Percentiles rank a stretch among this genome's conserved stretches.
Evolutionary conservation across 1,139 yeast genomes (phyloP).

Genomic region (Meyerozyma smithsonii): DNA sequence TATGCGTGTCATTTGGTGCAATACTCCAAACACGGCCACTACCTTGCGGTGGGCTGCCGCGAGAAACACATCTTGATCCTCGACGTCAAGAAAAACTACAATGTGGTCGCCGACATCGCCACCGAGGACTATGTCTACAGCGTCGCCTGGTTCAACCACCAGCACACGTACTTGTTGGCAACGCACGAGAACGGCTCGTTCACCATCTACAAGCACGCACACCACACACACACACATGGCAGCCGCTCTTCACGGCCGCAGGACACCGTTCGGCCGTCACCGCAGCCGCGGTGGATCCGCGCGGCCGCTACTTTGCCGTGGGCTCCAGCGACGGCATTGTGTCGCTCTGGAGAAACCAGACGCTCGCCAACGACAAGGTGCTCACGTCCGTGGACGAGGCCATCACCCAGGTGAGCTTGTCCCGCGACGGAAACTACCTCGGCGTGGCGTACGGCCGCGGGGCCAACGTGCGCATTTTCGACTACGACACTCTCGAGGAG

Average conservation of each 20-base stretch:
- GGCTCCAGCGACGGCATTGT: constrained; percentile 73
- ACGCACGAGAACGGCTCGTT: not conserved
- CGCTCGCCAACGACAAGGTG: constrained; percentile 41
- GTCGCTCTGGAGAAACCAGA: constrained; percentile 52
- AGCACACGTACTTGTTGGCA: not conserved
- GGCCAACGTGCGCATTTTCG: constrained; percentile 35
- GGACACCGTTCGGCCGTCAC: constrained; percentile 55
- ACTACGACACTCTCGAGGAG: constrained; percentile 25
- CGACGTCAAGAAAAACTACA: constrained; percentile 22
- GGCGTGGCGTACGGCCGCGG: constrained; percentile 44
- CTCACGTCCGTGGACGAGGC: constrained; percentile 49
- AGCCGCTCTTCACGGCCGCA: constrained; percentile 11
- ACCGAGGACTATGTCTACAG: constrained; percentile 31
- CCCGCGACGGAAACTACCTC: constrained; percentile 42
- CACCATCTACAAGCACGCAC: not conserved
- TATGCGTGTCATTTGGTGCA: constrained; percentile 29
- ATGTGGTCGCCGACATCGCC: constrained; percentile 20
- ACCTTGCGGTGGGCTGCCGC: constrained; percentile 46
- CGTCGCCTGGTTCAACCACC: constrained; percentile 21
- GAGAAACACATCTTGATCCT: constrained; percentile 26
- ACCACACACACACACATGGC: too few species aligned
- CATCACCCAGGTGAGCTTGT: constrained; percentile 37
- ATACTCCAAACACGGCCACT: constrained; percentile 52
- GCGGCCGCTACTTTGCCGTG: constrained; percentile 49
- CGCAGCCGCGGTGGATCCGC: constrained; percentile 51